phyloP scores from a whole-genome alignment of 2,329 filamentous ascomycete genomes.

The Paraphoma sp. region DNA sequence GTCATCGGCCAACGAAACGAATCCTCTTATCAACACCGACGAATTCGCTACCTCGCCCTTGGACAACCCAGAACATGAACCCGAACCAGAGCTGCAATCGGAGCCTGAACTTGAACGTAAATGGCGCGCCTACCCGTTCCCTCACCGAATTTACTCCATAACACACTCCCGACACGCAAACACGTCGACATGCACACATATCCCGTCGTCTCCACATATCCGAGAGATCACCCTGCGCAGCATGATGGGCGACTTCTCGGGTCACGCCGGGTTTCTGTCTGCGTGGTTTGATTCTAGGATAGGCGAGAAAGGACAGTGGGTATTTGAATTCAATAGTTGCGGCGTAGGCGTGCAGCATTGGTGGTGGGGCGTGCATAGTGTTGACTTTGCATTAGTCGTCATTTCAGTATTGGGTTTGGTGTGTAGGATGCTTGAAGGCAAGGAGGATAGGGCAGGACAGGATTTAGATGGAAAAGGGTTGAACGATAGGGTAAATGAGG shows the following conservation, averaged over 20 bases:
- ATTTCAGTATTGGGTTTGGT: background rate
- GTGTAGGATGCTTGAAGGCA: background rate
- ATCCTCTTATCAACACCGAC: background rate
- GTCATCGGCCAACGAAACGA: conserved; percentile 8
- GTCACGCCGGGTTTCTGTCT: conserved; percentile 86
- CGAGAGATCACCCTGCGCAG: conserved; percentile 92
- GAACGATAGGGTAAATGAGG: background rate
- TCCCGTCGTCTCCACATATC: conserved; percentile 61
- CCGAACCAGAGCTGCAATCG: background rate
- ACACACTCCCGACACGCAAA: conserved; percentile 41
- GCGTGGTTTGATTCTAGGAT: conserved; percentile 81
- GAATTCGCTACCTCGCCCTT: conserved; percentile 4
- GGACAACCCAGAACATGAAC: background rate
- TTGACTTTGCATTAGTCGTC: conserved; percentile 2
- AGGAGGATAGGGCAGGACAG: background rate
- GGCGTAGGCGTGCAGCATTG: conserved; percentile 83
- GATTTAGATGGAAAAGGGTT: background rate
- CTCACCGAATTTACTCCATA: conserved; percentile 23
- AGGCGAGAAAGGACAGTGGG: conserved; percentile 81
- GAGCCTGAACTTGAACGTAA: conserved; percentile 7
- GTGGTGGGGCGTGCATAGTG: conserved; percentile 86
- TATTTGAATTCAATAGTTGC: conserved; percentile 80
- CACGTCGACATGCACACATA: conserved; percentile 17
- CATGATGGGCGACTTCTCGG: conserved; percentile 98
- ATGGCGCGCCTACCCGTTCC: conserved; percentile 35